Percentiles rank a stretch among this genome's conserved stretches.
phyloP scores from a whole-genome alignment of 73 alveolate species.

The Symbiodinium natans region DNA sequence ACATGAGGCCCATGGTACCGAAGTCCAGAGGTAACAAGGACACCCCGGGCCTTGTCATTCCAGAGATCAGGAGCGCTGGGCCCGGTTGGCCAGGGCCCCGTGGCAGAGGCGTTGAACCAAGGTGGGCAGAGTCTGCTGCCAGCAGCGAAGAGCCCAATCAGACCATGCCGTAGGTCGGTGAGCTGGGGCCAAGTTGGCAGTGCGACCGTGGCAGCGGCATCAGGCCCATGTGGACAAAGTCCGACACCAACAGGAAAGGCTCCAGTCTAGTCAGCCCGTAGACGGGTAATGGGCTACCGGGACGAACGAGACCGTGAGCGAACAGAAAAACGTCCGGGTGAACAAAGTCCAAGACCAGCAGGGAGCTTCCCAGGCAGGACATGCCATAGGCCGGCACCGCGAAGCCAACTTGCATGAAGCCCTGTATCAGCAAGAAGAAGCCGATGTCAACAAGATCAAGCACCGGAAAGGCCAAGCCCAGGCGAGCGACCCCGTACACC shows the following conservation, averaged over 20 bases:
- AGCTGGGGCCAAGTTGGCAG: constrained; percentile 22
- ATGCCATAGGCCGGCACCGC: constrained; percentile 44
- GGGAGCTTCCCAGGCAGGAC: constrained; percentile 35
- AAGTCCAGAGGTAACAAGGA: constrained; percentile 2
- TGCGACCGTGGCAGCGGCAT: not conserved
- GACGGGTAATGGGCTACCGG: constrained; percentile 15
- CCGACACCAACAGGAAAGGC: not conserved
- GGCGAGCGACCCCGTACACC: constrained; percentile 47
- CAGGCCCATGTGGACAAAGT: constrained; percentile 27
- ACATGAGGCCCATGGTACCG: constrained; percentile 1
- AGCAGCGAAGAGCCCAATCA: not conserved
- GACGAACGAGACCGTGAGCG: constrained; percentile 19
- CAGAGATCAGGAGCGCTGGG: not conserved
- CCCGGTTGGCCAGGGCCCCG: not conserved
- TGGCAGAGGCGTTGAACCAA: not conserved
- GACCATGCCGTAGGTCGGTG: constrained; percentile 57
- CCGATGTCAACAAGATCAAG: constrained; percentile 58
- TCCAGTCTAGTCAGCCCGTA: constrained; percentile 27
- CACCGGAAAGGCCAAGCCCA: not conserved
- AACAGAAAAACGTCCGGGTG: not conserved
- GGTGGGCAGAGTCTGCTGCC: constrained; percentile 48
- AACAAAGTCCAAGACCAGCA: constrained; percentile 61
- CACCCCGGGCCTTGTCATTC: constrained; percentile 53
- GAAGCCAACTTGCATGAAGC: constrained; percentile 7
- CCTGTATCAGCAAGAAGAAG: not conserved